These are phyloP conservation scores for Dothideomycetidae sp. DNA, from an alignment of 2,329 filamentous ascomycete species.

Conservation along the genomic window DNA sequence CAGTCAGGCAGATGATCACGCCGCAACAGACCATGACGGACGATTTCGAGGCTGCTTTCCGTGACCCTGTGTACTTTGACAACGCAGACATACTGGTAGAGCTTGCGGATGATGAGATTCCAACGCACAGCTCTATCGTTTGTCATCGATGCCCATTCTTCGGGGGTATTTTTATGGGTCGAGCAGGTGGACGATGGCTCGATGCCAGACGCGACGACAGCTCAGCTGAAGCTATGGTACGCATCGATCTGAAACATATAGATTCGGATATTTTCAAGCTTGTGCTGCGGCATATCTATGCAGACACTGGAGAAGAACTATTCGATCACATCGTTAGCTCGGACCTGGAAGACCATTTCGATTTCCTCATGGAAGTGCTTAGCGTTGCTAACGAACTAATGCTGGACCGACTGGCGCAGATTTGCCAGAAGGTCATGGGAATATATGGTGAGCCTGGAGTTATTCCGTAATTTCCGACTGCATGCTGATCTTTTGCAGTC, in stretches of 20 bases:
- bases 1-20: constrained; percentile 58
- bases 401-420: constrained; percentile 77
- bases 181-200: constrained; percentile 74
- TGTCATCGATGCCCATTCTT: constrained; percentile 88
- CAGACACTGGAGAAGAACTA: constrained; percentile 63
- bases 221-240: constrained; percentile 38
- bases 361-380: constrained; percentile 84
- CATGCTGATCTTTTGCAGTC: constrained; percentile 31
- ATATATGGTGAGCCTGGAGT: constrained; percentile 50
- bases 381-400: constrained; percentile 85
- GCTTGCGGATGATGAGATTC: constrained; percentile 53
- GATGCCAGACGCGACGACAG: constrained; percentile 45
- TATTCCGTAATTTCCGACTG: constrained; percentile 16
- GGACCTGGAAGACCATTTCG: constrained; percentile 69
- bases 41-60: constrained; percentile 58
- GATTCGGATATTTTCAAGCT: constrained; percentile 58
- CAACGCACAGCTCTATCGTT: constrained; percentile 63
- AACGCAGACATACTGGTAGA: constrained; percentile 70
- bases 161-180: constrained; percentile 74
- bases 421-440: constrained; percentile 75
- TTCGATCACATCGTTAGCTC: constrained; percentile 62
- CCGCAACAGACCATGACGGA: constrained; percentile 48
- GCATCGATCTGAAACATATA: constrained; percentile 73
- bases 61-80: constrained; percentile 56
- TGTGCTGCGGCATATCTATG: constrained; percentile 69